Conservation (phyloP, 148 eudicot genomes). For the Chenopodium berlandieri region DNA sequence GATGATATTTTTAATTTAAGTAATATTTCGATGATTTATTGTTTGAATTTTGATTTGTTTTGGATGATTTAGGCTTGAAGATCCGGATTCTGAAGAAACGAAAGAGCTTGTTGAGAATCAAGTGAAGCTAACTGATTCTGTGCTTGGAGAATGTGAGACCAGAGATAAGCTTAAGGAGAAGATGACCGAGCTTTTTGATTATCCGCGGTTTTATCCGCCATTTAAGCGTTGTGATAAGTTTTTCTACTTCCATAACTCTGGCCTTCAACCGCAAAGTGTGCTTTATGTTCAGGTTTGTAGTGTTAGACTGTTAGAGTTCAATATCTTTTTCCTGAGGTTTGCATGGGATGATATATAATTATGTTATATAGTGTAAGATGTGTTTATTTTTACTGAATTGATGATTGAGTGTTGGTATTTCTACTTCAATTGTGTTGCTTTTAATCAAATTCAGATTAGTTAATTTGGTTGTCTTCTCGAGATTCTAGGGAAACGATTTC, state of each 20-base stretch:
- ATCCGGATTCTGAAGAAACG: conserved; percentile 85
- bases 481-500: neutral
- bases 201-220: conserved; percentile 69
- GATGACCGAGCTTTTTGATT: conserved; percentile 68
- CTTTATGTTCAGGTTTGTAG: conserved; percentile 77
- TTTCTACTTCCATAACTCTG: conserved; percentile 86
- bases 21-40: neutral
- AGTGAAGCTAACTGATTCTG: conserved; percentile 64
- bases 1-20: neutral
- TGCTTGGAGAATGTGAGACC: conserved; percentile 65
- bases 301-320: neutral
- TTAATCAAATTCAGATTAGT: neutral
- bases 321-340: neutral
- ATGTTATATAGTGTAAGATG: neutral
- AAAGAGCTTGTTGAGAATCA: conserved; percentile 80
- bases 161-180: conserved; percentile 65
- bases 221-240: conserved; percentile 70
- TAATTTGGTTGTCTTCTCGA: neutral
- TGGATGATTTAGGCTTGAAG: conserved; percentile 68
- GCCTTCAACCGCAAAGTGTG: conserved; percentile 79
- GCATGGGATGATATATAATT: neutral
- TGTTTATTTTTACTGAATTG: neutral
- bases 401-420: neutral
- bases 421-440: neutral
- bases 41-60: neutral